Evolutionary conservation across 2,329 filamentous ascomycete species (phyloP).

Genomic region (Neophaeococcomyces mojaviensis): DNA sequence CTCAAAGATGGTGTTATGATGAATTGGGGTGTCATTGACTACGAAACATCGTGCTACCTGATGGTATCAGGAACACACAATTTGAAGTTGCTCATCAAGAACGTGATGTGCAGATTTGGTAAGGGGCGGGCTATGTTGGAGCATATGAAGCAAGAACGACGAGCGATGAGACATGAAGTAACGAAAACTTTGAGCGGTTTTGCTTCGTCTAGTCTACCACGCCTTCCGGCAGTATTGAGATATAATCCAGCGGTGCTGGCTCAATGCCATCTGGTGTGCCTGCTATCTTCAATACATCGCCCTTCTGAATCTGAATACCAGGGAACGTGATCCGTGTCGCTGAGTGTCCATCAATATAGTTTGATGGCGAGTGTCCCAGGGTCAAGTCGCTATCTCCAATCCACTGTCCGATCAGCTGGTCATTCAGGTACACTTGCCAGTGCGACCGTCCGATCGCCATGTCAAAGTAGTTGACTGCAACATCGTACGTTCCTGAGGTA

Average conservation of each 20-base stretch:
- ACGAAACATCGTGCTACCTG: no score
- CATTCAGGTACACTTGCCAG: conserved; percentile 49
- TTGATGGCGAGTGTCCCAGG: conserved; percentile 52
- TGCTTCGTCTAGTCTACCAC: conserved; percentile 52
- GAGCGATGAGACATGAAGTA: no score
- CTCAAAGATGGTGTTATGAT: no score
- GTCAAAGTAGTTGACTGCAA: conserved; percentile 63
- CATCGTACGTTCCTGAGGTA: conserved; percentile 50
- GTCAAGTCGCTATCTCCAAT: conserved; percentile 51
- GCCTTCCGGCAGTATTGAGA: conserved; percentile 53
- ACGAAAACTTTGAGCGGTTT: no score
- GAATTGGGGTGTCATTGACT: no score
- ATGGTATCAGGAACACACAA: no score
- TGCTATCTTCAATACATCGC: conserved; percentile 48
- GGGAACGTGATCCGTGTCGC: conserved; percentile 56
- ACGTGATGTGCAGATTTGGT: no score
- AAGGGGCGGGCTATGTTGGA: no score
- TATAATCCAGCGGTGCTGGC: conserved; percentile 60
- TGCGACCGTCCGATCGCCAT: conserved; percentile 49
- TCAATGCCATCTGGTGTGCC: conserved; percentile 54
- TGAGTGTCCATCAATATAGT: conserved; percentile 57
- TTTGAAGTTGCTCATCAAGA: no score
- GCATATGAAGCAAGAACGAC: no score
- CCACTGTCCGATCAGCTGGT: conserved; percentile 49
- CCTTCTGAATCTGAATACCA: conserved; percentile 42